Conservation (phyloP, 352 stramenopile species). For the Sclerospora graminicola region DNA sequence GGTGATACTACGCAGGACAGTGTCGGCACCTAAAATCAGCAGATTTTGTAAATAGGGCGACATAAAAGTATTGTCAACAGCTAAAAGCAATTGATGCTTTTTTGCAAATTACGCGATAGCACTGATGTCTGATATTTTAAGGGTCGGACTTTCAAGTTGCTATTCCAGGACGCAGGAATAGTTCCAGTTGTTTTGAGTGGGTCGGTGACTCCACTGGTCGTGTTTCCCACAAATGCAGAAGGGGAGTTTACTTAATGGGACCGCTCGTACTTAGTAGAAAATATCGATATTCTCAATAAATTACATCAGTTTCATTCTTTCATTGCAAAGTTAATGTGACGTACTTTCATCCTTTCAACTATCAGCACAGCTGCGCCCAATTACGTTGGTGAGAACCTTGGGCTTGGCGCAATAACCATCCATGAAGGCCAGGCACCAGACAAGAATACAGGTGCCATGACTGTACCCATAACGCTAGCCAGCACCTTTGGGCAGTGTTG, state of each 20-base stretch:
- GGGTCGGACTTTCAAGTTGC: conserved; percentile 90
- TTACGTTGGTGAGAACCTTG: conserved; percentile 67
- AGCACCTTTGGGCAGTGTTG: conserved; percentile 87
- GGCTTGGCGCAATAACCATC: conserved; percentile 76
- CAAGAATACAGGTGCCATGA: conserved; percentile 66
- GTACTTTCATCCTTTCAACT: too few species aligned
- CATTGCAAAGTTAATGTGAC: too few species aligned
- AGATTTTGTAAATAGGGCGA: conserved; percentile 90
- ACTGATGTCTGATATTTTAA: conserved; percentile 92
- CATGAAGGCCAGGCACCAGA: conserved; percentile 75
- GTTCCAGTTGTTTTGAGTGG: too few species aligned
- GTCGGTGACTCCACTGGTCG: too few species aligned
- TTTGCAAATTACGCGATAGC: conserved; percentile 86
- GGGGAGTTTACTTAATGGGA: too few species aligned
- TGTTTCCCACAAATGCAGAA: too few species aligned
- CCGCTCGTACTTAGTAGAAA: too few species aligned
- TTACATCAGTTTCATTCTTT: too few species aligned
- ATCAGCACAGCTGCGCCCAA: conserved; percentile 44
- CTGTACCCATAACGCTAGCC: conserved; percentile 86
- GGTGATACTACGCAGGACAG: conserved; percentile 91
- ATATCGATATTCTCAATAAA: too few species aligned
- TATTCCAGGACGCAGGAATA: conserved; percentile 66
- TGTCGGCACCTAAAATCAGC: conserved; percentile 85
- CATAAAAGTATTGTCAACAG: conserved; percentile 93
- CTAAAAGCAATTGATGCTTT: conserved; percentile 80